Percentiles rank a stretch among this genome's conserved stretches.
These are phyloP conservation scores for Garcia nutans DNA, from an alignment of 345 rosid genomes.

Conservation along the genomic window DNA sequence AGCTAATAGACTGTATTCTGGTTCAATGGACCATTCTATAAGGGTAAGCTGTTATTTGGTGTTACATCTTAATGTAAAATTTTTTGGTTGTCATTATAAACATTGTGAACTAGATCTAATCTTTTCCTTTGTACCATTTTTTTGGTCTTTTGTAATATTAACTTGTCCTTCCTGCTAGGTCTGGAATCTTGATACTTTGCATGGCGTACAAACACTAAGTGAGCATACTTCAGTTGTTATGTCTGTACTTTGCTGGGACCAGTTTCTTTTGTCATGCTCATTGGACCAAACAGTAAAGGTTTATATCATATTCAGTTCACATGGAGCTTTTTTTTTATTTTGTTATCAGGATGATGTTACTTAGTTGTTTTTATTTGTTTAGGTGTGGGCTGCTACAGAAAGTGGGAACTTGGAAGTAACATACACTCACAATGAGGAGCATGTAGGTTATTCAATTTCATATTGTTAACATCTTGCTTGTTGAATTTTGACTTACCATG, in stretches of 20 bases:
- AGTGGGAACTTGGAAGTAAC: constrained; percentile 92
- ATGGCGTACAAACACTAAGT: constrained; percentile 76
- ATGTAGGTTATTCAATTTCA: constrained; percentile 47
- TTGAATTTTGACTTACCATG: constrained; percentile 6
- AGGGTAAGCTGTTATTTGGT: constrained; percentile 42
- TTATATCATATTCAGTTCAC: constrained; percentile 3
- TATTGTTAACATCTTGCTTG: not conserved
- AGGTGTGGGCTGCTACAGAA: constrained; percentile 94
- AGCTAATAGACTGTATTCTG: constrained; percentile 87
- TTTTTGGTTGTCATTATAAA: not conserved
- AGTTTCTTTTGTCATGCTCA: constrained; percentile 92
- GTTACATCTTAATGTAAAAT: constrained; percentile 5
- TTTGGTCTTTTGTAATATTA: not conserved
- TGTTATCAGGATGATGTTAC: constrained; percentile 2
- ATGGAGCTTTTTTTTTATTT: not conserved
- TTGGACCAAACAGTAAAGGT: constrained; percentile 92
- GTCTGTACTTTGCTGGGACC: constrained; percentile 99
- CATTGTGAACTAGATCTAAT: not conserved
- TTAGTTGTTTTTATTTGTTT: constrained; percentile 13
- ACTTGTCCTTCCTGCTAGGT: constrained; percentile 44
- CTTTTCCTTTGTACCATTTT: not conserved
- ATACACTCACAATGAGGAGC: constrained; percentile 83
- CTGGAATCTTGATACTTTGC: constrained; percentile 89
- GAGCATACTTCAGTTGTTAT: constrained; percentile 84
- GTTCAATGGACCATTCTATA: constrained; percentile 91